These are phyloP conservation scores for Phytophthora hybrid DNA, from an alignment of 352 stramenopile species.

Conservation along the genomic window DNA sequence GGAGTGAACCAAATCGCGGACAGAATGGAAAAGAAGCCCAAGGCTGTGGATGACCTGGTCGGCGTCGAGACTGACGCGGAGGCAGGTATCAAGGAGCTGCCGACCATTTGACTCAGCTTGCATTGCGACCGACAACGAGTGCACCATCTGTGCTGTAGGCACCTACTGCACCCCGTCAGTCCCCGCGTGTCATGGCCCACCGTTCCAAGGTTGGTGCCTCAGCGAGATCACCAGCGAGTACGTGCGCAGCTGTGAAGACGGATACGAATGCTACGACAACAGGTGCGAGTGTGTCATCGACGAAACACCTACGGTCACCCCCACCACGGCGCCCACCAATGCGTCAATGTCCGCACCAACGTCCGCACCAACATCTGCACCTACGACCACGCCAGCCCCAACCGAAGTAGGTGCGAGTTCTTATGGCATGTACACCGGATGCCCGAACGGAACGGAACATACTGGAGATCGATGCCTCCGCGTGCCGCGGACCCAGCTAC, in stretches of 20 bases:
- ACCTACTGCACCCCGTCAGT: conserved; percentile 29
- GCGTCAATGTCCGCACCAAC: too few species aligned
- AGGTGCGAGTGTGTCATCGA: conserved; percentile 43
- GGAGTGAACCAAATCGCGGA: conserved; percentile 82
- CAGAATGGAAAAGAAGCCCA: conserved; percentile 86
- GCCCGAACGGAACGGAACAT: conserved; percentile 28
- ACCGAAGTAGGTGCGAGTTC: not conserved
- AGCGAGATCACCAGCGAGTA: conserved; percentile 37
- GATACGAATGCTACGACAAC: conserved; percentile 42
- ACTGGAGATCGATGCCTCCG: conserved; percentile 33
- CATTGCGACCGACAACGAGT: conserved; percentile 26
- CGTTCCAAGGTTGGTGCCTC: conserved; percentile 19
- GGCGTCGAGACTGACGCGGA: conserved; percentile 79
- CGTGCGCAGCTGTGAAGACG: conserved; percentile 25
- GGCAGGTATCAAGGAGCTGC: conserved; percentile 71
- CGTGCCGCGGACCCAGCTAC: conserved; percentile 31
- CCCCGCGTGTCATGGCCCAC: conserved; percentile 23
- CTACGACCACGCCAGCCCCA: not conserved
- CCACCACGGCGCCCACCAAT: not conserved
- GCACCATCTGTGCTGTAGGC: conserved; percentile 25
- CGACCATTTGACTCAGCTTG: conserved; percentile 60
- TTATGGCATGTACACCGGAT: conserved; percentile 23
- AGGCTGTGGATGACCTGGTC: conserved; percentile 64
- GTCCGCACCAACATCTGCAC: not conserved
- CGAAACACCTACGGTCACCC: conserved; percentile 5